Percentiles rank a stretch among this genome's conserved stretches.
Conservation (phyloP, 78 protist genomes). For the Dictyostelium firmibasis region DNA sequence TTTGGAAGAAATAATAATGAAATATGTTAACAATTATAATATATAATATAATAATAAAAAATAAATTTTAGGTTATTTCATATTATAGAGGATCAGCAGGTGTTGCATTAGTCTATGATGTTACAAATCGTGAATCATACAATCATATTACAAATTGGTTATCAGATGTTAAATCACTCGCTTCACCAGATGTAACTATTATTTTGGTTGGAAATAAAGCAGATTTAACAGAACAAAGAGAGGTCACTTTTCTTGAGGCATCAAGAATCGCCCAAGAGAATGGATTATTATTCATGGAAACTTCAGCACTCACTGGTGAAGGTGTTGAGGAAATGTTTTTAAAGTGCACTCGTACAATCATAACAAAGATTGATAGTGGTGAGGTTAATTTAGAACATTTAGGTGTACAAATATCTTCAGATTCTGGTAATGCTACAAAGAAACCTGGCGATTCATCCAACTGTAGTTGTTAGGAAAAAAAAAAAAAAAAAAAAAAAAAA, state of each 20-base stretch:
- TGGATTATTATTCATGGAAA: constrained; percentile 86
- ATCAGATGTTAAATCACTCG: constrained; percentile 84
- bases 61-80: constrained; percentile 48
- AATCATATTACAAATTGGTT: constrained; percentile 93
- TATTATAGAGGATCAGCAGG: constrained; percentile 96
- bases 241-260: constrained; percentile 85
- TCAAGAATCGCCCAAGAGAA: constrained; percentile 84
- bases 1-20: constrained; percentile 60
- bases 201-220: constrained; percentile 87
- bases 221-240: constrained; percentile 82
- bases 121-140: constrained; percentile 80
- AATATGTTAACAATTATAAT: too few species aligned
- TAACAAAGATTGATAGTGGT: constrained; percentile 85
- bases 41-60: too few species aligned
- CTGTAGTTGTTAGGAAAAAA: background rate
- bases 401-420: constrained; percentile 26
- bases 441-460: background rate
- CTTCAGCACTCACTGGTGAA: constrained; percentile 79
- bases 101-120: constrained; percentile 93
- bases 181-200: constrained; percentile 81
- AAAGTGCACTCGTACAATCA: constrained; percentile 82
- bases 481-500: background rate
- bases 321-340: constrained; percentile 86
- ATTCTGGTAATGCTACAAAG: background rate
- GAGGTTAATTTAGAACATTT: constrained; percentile 36